Percentiles rank a stretch among this genome's conserved stretches.
These are phyloP conservation scores for Micromonas commoda DNA, from an alignment of 139 green algal genomes.

Conservation along the genomic window DNA sequence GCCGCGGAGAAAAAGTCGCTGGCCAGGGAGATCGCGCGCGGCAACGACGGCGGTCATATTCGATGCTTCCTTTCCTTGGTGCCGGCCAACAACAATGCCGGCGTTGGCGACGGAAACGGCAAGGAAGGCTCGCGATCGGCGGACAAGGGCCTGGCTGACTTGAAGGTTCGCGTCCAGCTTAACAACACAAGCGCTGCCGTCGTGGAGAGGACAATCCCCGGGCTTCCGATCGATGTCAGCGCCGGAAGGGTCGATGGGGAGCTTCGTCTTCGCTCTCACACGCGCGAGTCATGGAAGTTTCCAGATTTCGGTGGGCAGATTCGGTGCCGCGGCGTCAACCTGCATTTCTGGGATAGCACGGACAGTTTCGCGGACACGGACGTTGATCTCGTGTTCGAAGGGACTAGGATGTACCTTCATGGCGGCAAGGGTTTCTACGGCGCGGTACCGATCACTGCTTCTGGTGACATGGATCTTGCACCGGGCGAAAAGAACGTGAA, in stretches of 20 bases:
- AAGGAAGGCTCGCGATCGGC: background rate
- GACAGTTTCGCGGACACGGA: constrained; percentile 67
- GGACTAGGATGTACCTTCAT: constrained; percentile 84
- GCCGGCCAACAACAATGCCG: background rate
- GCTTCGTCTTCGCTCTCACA: constrained; percentile 50
- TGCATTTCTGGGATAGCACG: constrained; percentile 93
- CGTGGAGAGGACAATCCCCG: constrained; percentile 70
- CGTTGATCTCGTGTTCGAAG: constrained; percentile 88
- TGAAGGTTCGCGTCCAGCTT: constrained; percentile 48
- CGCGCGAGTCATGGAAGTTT: constrained; percentile 62
- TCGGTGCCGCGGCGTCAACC: constrained; percentile 41
- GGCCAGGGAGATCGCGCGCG: background rate
- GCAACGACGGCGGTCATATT: background rate
- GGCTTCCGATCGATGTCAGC: constrained; percentile 84
- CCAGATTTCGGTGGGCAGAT: constrained; percentile 52
- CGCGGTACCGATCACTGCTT: constrained; percentile 55
- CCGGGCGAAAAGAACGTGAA: constrained; percentile 33
- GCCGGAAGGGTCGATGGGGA: constrained; percentile 61
- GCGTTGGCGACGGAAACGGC: background rate
- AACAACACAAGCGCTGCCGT: constrained; percentile 65
- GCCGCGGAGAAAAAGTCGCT: background rate
- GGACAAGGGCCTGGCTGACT: constrained; percentile 28
- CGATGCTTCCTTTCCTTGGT: background rate
- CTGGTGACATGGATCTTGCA: constrained; percentile 87
- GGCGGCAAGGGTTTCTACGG: constrained; percentile 71